Evolutionary conservation across 2,329 filamentous ascomycete genomes (phyloP).

Genomic region (Mycosphaerelloides madeirae): DNA sequence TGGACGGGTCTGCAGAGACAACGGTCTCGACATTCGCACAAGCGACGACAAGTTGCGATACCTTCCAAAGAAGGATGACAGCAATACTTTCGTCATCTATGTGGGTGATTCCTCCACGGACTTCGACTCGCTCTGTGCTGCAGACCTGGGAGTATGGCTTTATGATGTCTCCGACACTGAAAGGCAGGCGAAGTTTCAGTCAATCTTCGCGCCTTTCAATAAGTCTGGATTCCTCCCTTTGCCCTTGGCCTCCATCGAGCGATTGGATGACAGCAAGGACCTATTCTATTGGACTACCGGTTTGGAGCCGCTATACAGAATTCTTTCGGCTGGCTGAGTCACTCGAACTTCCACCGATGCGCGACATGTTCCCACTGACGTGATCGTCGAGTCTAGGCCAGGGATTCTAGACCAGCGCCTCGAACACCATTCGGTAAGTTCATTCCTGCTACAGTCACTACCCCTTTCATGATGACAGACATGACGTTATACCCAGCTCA

Average conservation of each 20-base stretch:
- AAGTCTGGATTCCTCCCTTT: neutral
- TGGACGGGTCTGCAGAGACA: conserved; percentile 23
- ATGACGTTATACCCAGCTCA: conserved; percentile 6
- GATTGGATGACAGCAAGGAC: neutral
- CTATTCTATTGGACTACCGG: conserved; percentile 18
- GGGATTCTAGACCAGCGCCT: too few relatives aligned
- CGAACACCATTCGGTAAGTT: neutral
- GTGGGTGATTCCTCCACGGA: conserved; percentile 48
- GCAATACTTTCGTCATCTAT: conserved; percentile 35
- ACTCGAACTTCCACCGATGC: neutral
- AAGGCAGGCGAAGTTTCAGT: conserved; percentile 11
- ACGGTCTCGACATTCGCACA: conserved; percentile 32
- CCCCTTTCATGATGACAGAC: conserved; percentile 2
- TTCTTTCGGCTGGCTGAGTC: neutral
- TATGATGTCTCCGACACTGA: conserved; percentile 14
- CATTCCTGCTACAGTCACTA: too few relatives aligned
- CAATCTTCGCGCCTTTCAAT: conserved; percentile 21
- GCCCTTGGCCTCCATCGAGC: neutral
- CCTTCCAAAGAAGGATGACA: conserved; percentile 17
- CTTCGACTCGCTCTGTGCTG: conserved; percentile 41
- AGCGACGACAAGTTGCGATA: conserved; percentile 38
- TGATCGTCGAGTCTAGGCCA: too few relatives aligned
- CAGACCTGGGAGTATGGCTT: conserved; percentile 44
- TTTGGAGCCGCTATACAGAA: conserved; percentile 1
- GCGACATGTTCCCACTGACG: neutral